Evolutionary conservation across 139 green algal species (phyloP), one percentile per base, ranked within the genome.

Genomic region (Pleodorina starrii): DNA sequence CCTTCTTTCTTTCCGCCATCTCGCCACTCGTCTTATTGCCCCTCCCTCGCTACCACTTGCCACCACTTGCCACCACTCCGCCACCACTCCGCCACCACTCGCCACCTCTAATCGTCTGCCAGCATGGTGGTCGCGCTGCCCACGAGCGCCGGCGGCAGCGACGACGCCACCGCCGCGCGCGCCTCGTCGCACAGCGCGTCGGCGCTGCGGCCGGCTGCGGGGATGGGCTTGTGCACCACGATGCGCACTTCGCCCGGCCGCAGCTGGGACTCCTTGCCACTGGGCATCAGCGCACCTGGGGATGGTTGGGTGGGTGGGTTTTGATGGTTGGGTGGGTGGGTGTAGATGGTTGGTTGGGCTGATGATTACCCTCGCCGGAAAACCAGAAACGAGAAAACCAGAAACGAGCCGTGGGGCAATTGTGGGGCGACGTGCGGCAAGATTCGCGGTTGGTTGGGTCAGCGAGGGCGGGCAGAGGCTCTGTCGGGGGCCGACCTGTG

Each of bases 221-320:
- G 57, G 42, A 99, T 96, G 46, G 91, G 74, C 21, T 93, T 93
- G 88, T 99, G 97, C 40, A 99, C 93, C n/a, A 98, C 89, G 77
- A 99, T 95, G 17, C 73, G 88, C 7, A 98, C 95, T 9, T 19
- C 78, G 14, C 97, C 98, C 0, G 89, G 89, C 71, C 94, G 96
- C 86, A 99, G 83, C 81, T 93, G 51, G 6, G 88, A 86, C 92
- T 99, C 98, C 59, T 94, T 90, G 4, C 94, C 94, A 73, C 94
- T 97, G 44, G 95, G 96, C 98, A 99, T 99, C 5, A 99, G 76
- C 35, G 95, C 86, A 14, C 96, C 94, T 93, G 90, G 7, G 35
- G 16, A 48, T 32, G 29, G n/a, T n/a, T n/a, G n/a, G n/a, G n/a
- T n/a, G n/a, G n/a, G n/a, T n/a, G n/a, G n/a, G n/a, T n/a, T n/a